phyloP scores from a whole-genome alignment of 106 monocot species.

The Xerophyta viscosa region DNA sequence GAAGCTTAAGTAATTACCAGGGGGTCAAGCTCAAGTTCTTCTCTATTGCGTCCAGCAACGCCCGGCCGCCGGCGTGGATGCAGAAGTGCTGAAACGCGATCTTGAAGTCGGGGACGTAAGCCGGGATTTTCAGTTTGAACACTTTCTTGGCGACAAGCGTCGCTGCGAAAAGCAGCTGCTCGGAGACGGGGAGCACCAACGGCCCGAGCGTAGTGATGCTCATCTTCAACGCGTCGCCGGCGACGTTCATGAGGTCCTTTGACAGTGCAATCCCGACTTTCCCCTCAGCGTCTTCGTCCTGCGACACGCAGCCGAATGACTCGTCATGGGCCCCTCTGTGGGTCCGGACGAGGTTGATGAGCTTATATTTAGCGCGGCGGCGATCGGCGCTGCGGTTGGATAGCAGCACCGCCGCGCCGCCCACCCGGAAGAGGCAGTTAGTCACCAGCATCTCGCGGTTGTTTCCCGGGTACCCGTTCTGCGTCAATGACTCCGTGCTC shows the following conservation, averaged over 20 bases:
- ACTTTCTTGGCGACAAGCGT: not conserved
- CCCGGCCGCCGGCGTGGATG: slow-evolving; percentile 46
- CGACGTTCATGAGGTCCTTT: slow-evolving; percentile 17
- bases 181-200: slow-evolving; percentile 1
- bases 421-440: slow-evolving; percentile 29
- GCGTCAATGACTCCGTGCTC: slow-evolving; percentile 8
- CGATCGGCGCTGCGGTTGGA: slow-evolving; percentile 4
- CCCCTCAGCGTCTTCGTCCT: slow-evolving; percentile 4
- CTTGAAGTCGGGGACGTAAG: slow-evolving; percentile 59
- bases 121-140: slow-evolving; percentile 26
- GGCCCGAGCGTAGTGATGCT: slow-evolving; percentile 11
- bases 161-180: slow-evolving; percentile 2
- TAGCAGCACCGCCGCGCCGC: slow-evolving; percentile 15
- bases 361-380: slow-evolving; percentile 3
- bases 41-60: slow-evolving; percentile 21
- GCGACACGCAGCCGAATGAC: slow-evolving; percentile 2
- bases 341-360: slow-evolving; percentile 3
- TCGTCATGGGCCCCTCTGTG: slow-evolving; percentile 6
- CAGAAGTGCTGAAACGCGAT: slow-evolving; percentile 55
- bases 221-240: slow-evolving; percentile 24
- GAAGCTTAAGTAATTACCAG: not conserved
- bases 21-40: slow-evolving; percentile 10
- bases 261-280: slow-evolving; percentile 7
- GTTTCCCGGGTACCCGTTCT: slow-evolving; percentile 5
- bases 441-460: slow-evolving; percentile 24